phyloP scores from a whole-genome alignment of 1,139 yeast genomes.

The Taphrina deformans region DNA sequence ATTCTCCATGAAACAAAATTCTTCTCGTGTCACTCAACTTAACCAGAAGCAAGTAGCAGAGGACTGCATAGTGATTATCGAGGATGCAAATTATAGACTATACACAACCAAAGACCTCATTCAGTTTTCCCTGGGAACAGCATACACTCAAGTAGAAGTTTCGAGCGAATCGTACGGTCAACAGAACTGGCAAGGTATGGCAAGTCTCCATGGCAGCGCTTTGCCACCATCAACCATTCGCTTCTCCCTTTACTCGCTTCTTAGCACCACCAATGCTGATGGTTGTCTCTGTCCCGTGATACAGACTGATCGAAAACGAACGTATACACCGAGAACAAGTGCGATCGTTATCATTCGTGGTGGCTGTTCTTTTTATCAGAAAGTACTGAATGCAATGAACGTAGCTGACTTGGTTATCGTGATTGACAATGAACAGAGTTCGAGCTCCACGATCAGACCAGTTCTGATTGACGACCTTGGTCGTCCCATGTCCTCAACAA shows the following conservation, averaged over 20 bases:
- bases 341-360: conserved; percentile 17
- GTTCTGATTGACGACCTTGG: background rate
- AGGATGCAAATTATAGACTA: background rate
- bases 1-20: background rate
- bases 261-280: background rate
- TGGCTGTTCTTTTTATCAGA: conserved; percentile 1
- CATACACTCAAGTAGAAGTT: background rate
- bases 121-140: background rate
- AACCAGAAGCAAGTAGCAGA: background rate
- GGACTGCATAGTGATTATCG: background rate
- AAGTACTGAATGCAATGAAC: background rate
- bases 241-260: background rate
- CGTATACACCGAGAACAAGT: background rate
- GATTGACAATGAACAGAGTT: background rate
- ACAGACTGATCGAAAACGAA: background rate
- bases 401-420: conserved; percentile 11
- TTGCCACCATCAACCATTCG: background rate
- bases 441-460: background rate
- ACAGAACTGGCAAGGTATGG: background rate
- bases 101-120: conserved; percentile 5
- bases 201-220: background rate
- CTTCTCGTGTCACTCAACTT: background rate
- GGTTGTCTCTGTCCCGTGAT: conserved; percentile 16
- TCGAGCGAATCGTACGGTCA: background rate
- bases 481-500: background rate